These are phyloP conservation scores for Coniferiporia weirii DNA, from an alignment of 1,284 basidiomycete genomes.

Conservation along the genomic window DNA sequence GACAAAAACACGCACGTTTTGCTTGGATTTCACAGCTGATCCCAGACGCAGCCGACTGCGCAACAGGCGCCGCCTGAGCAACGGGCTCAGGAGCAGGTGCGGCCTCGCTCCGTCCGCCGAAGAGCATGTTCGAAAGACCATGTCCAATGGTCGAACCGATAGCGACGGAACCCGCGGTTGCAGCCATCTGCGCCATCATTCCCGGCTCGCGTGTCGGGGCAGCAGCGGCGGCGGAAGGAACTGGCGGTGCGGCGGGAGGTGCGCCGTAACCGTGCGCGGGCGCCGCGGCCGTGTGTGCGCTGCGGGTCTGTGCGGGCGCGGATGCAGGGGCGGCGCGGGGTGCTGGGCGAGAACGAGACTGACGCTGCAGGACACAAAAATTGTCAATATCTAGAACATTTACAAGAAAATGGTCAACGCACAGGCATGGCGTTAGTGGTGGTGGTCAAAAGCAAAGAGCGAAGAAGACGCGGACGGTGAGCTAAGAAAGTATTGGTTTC, in stretches of 20 bases:
- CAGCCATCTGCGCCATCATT: conserved; percentile 78
- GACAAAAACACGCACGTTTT: conserved; percentile 45
- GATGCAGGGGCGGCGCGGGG: conserved; percentile 42
- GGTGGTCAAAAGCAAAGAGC: conserved; percentile 18
- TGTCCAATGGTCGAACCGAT: conserved; percentile 81
- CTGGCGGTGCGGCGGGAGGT: conserved; percentile 32
- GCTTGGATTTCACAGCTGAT: conserved; percentile 66
- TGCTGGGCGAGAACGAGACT: conserved; percentile 47
- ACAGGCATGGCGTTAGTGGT: conserved; percentile 52
- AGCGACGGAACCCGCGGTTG: conserved; percentile 84
- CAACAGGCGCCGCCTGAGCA: conserved; percentile 34
- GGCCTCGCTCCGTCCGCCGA: conserved; percentile 51
- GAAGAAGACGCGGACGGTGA: conserved; percentile 9
- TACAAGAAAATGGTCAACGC: conserved; percentile 27
- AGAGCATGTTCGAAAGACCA: conserved; percentile 80
- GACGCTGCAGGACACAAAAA: conserved; percentile 38
- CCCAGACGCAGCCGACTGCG: conserved; percentile 34
- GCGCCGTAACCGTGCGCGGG: conserved; percentile 40
- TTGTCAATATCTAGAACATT: not conserved
- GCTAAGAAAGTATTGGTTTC: not conserved
- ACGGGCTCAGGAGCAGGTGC: conserved; percentile 37
- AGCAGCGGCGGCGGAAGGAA: conserved; percentile 28
- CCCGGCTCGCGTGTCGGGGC: conserved; percentile 49
- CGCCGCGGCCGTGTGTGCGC: conserved; percentile 35
- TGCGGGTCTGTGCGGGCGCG: conserved; percentile 37